phyloP scores from a whole-genome alignment of 345 rosid genomes.

The Diplotaxis tenuifolia region DNA sequence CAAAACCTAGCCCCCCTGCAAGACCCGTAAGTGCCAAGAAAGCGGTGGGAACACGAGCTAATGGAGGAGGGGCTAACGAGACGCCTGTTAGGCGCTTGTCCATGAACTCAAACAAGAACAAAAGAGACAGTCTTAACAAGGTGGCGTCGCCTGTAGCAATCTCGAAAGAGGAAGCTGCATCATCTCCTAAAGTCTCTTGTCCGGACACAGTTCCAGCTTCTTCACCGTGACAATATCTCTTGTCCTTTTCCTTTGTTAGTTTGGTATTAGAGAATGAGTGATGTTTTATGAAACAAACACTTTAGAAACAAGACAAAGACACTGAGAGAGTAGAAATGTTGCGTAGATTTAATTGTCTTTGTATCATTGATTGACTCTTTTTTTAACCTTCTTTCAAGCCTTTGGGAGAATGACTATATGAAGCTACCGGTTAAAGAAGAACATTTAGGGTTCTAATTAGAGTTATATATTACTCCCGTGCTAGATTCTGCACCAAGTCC shows the following conservation, averaged over 20 bases:
- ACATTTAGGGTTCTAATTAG: conserved; percentile 31
- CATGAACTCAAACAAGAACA: conserved; percentile 40
- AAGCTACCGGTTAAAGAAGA: conserved; percentile 23
- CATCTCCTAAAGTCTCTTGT: conserved; percentile 50
- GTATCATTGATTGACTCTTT: conserved; percentile 5
- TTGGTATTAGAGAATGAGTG: conserved; percentile 9
- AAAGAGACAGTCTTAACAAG: conserved; percentile 61
- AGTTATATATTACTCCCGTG: no score
- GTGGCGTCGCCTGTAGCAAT: conserved; percentile 64
- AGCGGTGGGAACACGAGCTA: conserved; percentile 66
- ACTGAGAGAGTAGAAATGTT: conserved; percentile 26
- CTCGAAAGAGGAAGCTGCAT: conserved; percentile 68
- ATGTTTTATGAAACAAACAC: conserved; percentile 12
- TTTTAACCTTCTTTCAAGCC: background rate
- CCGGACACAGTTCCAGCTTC: conserved; percentile 52
- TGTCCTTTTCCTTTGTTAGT: background rate
- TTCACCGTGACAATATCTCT: conserved; percentile 60
- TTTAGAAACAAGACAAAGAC: no score
- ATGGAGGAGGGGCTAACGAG: conserved; percentile 78
- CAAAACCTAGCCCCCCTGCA: conserved; percentile 92
- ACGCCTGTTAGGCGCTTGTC: conserved; percentile 79
- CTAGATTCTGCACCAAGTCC: conserved; percentile 47
- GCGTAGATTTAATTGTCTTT: conserved; percentile 17
- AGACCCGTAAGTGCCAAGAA: conserved; percentile 65
- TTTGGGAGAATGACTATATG: conserved; percentile 8